phyloP scores from a whole-genome alignment of 805 yeast genomes.

The Teunomyces atbi region DNA sequence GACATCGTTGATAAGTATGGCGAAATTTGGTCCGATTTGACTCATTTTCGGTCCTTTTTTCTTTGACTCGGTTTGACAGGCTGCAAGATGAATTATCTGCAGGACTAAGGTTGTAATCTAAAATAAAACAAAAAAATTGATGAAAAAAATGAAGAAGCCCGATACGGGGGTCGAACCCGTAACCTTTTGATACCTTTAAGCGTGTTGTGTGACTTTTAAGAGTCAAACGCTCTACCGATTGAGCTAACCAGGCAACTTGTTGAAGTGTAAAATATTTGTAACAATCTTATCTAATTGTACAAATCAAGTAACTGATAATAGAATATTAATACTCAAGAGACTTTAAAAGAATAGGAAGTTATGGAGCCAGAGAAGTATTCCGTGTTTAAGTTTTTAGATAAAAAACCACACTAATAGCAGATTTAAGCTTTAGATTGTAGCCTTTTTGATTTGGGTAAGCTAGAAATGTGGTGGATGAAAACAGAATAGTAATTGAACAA shows the following conservation, averaged over 20 bases:
- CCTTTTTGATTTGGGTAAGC: too few relatives aligned
- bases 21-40: background rate
- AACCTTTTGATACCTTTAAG: conserved; percentile 15
- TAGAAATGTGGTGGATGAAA: too few relatives aligned
- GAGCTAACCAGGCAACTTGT: conserved; percentile 12
- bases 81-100: background rate
- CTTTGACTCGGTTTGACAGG: background rate
- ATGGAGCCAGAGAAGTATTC: too few relatives aligned
- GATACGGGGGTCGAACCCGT: conserved; percentile 19
- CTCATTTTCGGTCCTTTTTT: background rate
- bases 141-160: conserved; percentile 11
- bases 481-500: too few relatives aligned
- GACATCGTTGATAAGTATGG: background rate
- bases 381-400: too few relatives aligned
- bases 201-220: conserved; percentile 5
- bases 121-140: background rate
- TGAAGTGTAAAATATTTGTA: background rate
- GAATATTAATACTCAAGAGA: too few relatives aligned
- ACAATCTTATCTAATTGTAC: too few relatives aligned
- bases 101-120: background rate
- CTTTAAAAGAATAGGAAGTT: too few relatives aligned
- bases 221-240: conserved; percentile 15
- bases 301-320: too few relatives aligned
- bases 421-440: too few relatives aligned
- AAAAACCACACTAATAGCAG: too few relatives aligned